phyloP scores from a whole-genome alignment of 2,329 filamentous ascomycete species.

The Lecanosticta acicola region DNA sequence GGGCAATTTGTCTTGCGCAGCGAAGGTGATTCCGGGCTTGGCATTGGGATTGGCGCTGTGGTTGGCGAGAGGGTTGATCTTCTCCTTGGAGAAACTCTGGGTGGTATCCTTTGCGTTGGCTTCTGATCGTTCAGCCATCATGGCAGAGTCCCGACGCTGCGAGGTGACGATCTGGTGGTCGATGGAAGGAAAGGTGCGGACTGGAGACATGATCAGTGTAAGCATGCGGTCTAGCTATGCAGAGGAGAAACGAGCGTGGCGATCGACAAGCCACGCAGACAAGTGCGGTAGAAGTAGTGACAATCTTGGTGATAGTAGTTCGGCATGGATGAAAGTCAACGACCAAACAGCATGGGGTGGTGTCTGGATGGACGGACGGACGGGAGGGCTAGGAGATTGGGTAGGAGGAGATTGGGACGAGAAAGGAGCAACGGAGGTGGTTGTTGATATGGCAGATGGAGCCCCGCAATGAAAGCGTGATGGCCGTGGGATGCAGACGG shows the following conservation, averaged over 20 bases:
- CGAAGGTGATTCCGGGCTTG: slow-evolving; percentile 76
- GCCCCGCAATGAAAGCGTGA: slow-evolving; percentile 3
- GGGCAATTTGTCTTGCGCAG: slow-evolving; percentile 78
- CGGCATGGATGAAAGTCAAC: slow-evolving; percentile 55
- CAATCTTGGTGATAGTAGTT: slow-evolving; percentile 77
- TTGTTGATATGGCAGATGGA: neutral
- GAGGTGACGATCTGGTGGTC: slow-evolving; percentile 20
- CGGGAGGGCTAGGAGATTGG: neutral
- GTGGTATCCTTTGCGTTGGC: slow-evolving; percentile 51
- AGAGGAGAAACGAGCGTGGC: slow-evolving; percentile 71
- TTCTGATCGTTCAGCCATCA: slow-evolving; percentile 40
- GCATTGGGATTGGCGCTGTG: slow-evolving; percentile 49
- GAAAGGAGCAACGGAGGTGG: slow-evolving; percentile 15
- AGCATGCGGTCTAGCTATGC: slow-evolving; percentile 55
- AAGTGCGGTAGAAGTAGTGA: slow-evolving; percentile 89
- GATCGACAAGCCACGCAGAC: slow-evolving; percentile 78
- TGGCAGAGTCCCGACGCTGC: slow-evolving; percentile 32
- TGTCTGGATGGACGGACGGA: too few relatives aligned
- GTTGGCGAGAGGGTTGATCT: slow-evolving; percentile 43
- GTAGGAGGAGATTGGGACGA: slow-evolving; percentile 1
- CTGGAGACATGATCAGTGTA: slow-evolving; percentile 53
- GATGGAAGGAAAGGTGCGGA: slow-evolving; percentile 34
- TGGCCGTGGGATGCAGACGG: neutral
- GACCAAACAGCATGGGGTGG: slow-evolving; percentile 6
- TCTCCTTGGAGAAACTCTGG: slow-evolving; percentile 44